Evolutionary conservation across 2,329 filamentous ascomycete species (phyloP), one percentile per base, ranked within the genome.

Genomic region (Fusarium mundagurra): DNA sequence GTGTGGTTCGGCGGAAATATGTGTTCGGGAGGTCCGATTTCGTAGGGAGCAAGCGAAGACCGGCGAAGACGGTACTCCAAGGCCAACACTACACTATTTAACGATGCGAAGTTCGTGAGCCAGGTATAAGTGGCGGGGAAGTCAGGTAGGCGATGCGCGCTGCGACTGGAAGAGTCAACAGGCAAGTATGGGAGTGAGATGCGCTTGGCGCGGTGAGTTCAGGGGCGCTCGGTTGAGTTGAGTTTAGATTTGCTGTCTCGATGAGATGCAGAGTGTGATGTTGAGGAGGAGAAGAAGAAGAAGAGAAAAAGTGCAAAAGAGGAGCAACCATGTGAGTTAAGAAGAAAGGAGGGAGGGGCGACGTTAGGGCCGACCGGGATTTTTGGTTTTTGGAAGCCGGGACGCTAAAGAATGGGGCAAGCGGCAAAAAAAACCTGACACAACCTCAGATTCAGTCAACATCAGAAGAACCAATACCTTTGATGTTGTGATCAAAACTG

Each of bases 1-100:
- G 82, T 81, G 80, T 83, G 78, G 74, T 73, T 79, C 74, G 75
- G 77, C 67, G 66, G 70, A 76, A 61, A 78, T 82, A 81, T 76
- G 77, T 81, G 80, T 77, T 73, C 76, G 74, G 71, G 47, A 65
- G 57, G 54, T 66, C 74, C 70, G 77, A 67, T 76, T 76, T 70
- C 67, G 71, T 39, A 57, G 62, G 54, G 59, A 58, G 58, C 65
- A 70, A 61, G 55, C 65, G 57, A 64, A 64, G 63, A 65, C 69
- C 65, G 69, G 57, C 54, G 62, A 71, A 70, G 48, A 67, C 39
- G 61, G 48, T 44, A 50, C 54, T 70, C 54, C 61, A 63, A 73
- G 38, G 50, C 61, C 72, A 75, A 67, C 69, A 69, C 53, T 58
- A 65, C 72, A 69, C 57, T 50, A 65, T 72, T 72, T 34, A 39